phyloP scores from a whole-genome alignment of 2,329 filamentous ascomycete genomes.

The Paecilomyces formosus region DNA sequence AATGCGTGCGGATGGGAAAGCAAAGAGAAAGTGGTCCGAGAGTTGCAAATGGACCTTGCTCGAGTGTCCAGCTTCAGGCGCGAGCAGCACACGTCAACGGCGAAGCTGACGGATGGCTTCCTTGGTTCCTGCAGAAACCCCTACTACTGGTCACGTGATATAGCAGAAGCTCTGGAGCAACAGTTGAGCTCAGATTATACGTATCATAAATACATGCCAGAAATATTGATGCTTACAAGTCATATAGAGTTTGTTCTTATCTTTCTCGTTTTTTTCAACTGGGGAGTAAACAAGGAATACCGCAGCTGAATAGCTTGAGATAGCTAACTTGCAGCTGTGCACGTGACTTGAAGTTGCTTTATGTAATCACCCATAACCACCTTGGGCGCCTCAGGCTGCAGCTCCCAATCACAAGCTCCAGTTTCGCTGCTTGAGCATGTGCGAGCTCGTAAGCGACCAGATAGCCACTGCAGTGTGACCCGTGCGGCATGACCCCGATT shows the following conservation, averaged over 20 bases:
- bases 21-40: slow-evolving; percentile 16
- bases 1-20: slow-evolving; percentile 14
- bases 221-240: too few relatives aligned
- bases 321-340: too few relatives aligned
- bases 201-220: too few relatives aligned
- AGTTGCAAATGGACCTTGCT: slow-evolving; percentile 11
- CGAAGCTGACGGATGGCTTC: slow-evolving; percentile 19
- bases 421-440: background rate
- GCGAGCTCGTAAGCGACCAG: background rate
- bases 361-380: background rate
- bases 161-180: background rate
- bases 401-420: background rate
- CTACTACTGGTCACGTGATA: slow-evolving; percentile 19
- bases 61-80: slow-evolving; percentile 7
- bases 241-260: too few relatives aligned
- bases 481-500: background rate
- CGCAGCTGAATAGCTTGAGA: background rate
- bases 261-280: too few relatives aligned
- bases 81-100: slow-evolving; percentile 25
- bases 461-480: background rate
- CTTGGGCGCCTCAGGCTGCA: background rate
- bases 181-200: too few relatives aligned
- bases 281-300: background rate
- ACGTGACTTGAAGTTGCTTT: too few relatives aligned
- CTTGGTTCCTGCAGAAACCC: slow-evolving; percentile 19